A percentile compares a stretch with the other conserved stretches of the same genome.
phyloP scores from a whole-genome alignment of 139 green algal genomes.

The Diplosphaera chodatii region DNA sequence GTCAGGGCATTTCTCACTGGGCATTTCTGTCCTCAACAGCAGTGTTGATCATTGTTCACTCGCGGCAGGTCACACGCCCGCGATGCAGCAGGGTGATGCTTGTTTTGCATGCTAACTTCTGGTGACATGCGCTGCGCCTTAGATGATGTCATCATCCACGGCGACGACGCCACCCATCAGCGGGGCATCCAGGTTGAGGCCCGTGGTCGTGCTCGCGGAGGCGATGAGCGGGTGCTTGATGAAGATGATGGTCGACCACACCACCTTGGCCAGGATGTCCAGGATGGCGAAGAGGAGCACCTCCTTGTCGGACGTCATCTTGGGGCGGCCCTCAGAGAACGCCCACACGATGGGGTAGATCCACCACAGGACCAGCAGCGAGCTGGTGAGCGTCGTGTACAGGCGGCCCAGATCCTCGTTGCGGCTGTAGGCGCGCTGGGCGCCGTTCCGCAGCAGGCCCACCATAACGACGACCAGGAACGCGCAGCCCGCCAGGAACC shows the following conservation, averaged over 20 bases:
- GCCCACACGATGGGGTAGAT: background rate
- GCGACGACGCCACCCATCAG: too few relatives aligned
- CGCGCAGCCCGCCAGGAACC: background rate
- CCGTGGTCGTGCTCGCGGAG: too few relatives aligned
- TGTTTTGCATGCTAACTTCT: too few relatives aligned
- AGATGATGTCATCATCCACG: too few relatives aligned
- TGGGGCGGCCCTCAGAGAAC: background rate
- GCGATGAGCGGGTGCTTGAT: background rate
- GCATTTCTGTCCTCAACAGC: too few relatives aligned
- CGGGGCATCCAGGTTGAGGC: too few relatives aligned
- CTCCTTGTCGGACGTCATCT: background rate
- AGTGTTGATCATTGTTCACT: too few relatives aligned
- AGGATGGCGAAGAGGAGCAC: background rate
- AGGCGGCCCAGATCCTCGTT: background rate
- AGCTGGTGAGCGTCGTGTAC: background rate
- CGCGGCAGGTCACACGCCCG: too few relatives aligned
- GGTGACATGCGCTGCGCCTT: too few relatives aligned
- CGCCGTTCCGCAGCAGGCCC: background rate
- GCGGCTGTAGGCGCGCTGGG: background rate
- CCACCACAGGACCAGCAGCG: background rate
- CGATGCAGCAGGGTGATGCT: too few relatives aligned
- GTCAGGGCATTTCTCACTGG: too few relatives aligned
- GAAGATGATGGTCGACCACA: background rate
- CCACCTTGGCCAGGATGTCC: background rate
- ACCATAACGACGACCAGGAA: background rate